These are phyloP conservation scores for Plantago lanceolata DNA, from an alignment of 305 asterid species.

Conservation along the genomic window DNA sequence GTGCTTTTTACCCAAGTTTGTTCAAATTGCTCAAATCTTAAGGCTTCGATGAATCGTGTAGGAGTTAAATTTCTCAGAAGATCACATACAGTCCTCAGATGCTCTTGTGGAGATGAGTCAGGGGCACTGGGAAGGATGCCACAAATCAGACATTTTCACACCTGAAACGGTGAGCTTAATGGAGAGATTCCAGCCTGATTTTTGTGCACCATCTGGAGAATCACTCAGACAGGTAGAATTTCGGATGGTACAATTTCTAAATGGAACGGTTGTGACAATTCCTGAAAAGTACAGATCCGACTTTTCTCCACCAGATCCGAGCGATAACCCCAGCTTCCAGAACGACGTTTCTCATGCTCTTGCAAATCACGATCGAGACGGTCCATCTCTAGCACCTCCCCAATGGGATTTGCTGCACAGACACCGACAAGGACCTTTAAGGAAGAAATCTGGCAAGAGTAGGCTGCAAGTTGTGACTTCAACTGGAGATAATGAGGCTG, in stretches of 20 bases:
- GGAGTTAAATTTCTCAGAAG: slow-evolving; percentile 82
- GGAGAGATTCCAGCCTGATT: slow-evolving; percentile 86
- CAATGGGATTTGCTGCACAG: slow-evolving; percentile 58
- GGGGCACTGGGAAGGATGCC: slow-evolving; percentile 98
- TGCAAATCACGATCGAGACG: slow-evolving; percentile 46
- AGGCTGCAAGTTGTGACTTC: slow-evolving; percentile 80
- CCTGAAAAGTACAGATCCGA: slow-evolving; percentile 67
- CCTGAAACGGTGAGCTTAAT: slow-evolving; percentile 59
- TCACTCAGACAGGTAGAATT: slow-evolving; percentile 93
- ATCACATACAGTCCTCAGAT: slow-evolving; percentile 72
- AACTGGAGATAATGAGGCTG: slow-evolving; percentile 89
- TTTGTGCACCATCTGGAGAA: slow-evolving; percentile 87
- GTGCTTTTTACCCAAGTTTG: neutral
- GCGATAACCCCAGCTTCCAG: slow-evolving; percentile 35
- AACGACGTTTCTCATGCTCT: slow-evolving; percentile 34
- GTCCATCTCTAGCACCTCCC: slow-evolving; percentile 43
- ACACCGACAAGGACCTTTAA: slow-evolving; percentile 50
- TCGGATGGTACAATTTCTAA: slow-evolving; percentile 88
- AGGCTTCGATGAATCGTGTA: slow-evolving; percentile 32
- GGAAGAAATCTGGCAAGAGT: slow-evolving; percentile 89
- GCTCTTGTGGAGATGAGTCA: slow-evolving; percentile 85
- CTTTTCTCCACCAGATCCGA: slow-evolving; percentile 75
- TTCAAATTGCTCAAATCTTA: slow-evolving; percentile 11
- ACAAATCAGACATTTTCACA: slow-evolving; percentile 67
- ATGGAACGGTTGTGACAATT: slow-evolving; percentile 52